Base-by-base conservation (phyloP, 1,284 basidiomycete genomes). In the Austroboletus niveus region DNA sequence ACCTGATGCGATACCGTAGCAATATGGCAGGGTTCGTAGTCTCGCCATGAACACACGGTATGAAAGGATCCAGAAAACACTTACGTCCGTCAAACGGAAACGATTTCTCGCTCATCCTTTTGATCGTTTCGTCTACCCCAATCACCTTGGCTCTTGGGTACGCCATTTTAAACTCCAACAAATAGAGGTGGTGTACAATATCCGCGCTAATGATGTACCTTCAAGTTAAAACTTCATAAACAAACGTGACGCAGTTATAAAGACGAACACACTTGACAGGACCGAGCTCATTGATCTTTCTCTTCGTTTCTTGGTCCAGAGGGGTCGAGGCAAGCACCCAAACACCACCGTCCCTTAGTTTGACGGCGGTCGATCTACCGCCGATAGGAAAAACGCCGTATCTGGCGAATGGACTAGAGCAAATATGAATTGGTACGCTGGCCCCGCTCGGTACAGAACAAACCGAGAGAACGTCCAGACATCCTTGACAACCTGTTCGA, bases 281-380 rank as follows among this genome's bases (percentile, higher is more conserved):
- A 0, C 93, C 92, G 6, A 97, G 73, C 46, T 84, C 77, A 47
- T 85, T 78, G 29, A 96, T 68, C 54, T 83, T 89, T 2, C 74
- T 62, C 65, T 85, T 87, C 2, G 91, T 95, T 35, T 85, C 85
- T 6, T 78, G 71, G 44, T 85, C 83, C 48, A 93, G 72, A 0
- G 91, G 89, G 4, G 92, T 92, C 2, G 91, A 94, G 1, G 92
- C 93, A 31, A 96, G 76, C 1, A 97, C 75, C 84, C 92, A 95
- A 24, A 97, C 82, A 5, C 81, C 84, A 17, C 86, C 84, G 49
- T 80, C 77, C 44, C 72, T 72, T 51, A 97, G 73, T 69, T 80
- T 85, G 64, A 97, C 77, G 1, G 93, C 94, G 0, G 91, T 96
- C 1, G 89, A 88, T 42, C 92, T 75, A 22, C 91, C 90, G 1